Percentiles rank a stretch among this genome's conserved stretches.
These are phyloP conservation scores for Aspergillus saccharolyticus DNA, from an alignment of 495 filamentous ascomycete genomes.

Conservation along the genomic window DNA sequence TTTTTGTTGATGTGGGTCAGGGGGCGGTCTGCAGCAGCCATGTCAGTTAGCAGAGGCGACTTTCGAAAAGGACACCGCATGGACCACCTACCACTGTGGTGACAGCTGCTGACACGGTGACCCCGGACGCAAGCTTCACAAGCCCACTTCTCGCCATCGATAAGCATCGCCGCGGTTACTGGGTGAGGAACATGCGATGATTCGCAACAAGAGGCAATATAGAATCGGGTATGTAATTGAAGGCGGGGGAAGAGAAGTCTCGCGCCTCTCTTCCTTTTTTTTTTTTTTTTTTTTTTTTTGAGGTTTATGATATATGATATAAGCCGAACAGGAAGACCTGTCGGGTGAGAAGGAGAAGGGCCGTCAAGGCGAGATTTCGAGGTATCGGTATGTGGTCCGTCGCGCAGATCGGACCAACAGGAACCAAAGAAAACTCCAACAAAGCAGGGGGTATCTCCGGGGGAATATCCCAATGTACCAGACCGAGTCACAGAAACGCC, in stretches of 20 bases:
- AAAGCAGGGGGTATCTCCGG: constrained; percentile 41
- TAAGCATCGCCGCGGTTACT: constrained; percentile 62
- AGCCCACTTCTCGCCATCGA: constrained; percentile 84
- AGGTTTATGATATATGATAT: constrained; percentile 12
- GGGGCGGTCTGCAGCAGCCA: constrained; percentile 67
- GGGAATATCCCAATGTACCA: constrained; percentile 35
- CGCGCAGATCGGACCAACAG: constrained; percentile 28
- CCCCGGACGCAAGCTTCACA: constrained; percentile 93
- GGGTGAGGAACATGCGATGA: constrained; percentile 43
- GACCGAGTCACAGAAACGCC: constrained; percentile 35
- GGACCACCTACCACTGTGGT: constrained; percentile 70
- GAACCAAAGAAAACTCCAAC: constrained; percentile 31
- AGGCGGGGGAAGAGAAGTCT: constrained; percentile 7
- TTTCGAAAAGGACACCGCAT: constrained; percentile 14
- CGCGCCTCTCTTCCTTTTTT: constrained; percentile 4
- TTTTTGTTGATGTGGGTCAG: constrained; percentile 98
- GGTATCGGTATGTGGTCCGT: constrained; percentile 31
- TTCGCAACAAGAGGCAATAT: constrained; percentile 26
- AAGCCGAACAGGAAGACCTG: constrained; percentile 23
- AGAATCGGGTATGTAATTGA: constrained; percentile 19
- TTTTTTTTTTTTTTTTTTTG: constrained; percentile 8
- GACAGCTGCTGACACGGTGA: constrained; percentile 91
- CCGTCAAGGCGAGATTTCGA: constrained; percentile 42
- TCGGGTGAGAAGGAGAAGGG: constrained; percentile 29
- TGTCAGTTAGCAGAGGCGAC: constrained; percentile 14